Evolutionary conservation across 1,139 yeast genomes (phyloP).

Genomic region (Saccharomyces hybrid): DNA sequence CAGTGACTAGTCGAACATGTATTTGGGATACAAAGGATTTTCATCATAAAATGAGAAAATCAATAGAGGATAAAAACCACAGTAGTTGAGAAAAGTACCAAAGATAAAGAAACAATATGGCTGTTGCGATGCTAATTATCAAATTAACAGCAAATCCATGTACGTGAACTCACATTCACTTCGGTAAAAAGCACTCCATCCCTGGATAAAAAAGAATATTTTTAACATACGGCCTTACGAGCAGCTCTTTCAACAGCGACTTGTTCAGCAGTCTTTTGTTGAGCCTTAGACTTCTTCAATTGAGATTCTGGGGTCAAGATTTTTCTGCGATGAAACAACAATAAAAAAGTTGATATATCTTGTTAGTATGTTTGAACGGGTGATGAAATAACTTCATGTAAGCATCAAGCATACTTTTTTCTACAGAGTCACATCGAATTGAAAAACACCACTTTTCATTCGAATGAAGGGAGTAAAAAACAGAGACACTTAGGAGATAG

Average conservation of each 20-base stretch:
- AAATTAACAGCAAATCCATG: not conserved
- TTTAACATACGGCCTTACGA: slow-evolving; percentile 49
- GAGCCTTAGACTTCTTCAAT: slow-evolving; percentile 89
- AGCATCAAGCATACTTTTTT: not conserved
- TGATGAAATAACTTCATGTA: not conserved
- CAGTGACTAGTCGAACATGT: slow-evolving; percentile 55
- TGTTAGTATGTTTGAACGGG: not conserved
- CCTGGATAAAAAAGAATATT: not conserved
- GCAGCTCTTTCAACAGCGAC: slow-evolving; percentile 82
- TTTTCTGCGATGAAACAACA: slow-evolving; percentile 25
- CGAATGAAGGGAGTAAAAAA: slow-evolving; percentile 27
- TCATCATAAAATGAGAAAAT: slow-evolving; percentile 26
- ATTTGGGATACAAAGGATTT: slow-evolving; percentile 46
- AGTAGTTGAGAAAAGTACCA: not conserved
- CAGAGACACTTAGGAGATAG: slow-evolving; percentile 28
- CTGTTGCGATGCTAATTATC: not conserved
- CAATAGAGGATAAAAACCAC: slow-evolving; percentile 4
- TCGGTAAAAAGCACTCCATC: not conserved
- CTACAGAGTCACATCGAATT: slow-evolving; percentile 29
- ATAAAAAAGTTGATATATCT: not conserved
- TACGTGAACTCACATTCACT: not conserved
- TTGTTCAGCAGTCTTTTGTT: slow-evolving; percentile 78
- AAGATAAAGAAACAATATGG: not conserved
- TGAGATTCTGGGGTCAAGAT: slow-evolving; percentile 80
- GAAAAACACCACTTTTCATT: slow-evolving; percentile 34